These are phyloP conservation scores for Sporothrix brunneoviolacea DNA, from an alignment of 2,329 filamentous ascomycete species.

Conservation along the genomic window DNA sequence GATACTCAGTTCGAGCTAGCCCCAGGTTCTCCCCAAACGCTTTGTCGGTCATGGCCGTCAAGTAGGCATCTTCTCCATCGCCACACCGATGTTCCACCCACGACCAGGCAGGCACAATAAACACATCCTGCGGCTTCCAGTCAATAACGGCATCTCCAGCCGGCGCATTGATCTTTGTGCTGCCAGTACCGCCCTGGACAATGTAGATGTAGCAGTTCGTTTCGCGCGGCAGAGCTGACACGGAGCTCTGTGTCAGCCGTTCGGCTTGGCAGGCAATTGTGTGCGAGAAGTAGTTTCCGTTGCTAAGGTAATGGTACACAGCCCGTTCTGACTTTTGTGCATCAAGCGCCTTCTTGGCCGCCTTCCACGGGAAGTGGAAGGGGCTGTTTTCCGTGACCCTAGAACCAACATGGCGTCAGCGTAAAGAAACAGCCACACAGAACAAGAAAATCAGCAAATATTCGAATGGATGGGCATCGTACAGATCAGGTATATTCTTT, in stretches of 20 bases:
- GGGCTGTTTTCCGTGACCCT: constrained; percentile 4
- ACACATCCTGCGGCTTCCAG: constrained; percentile 46
- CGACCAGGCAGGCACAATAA: constrained; percentile 45
- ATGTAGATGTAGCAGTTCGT: constrained; percentile 47
- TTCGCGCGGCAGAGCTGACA: constrained; percentile 32
- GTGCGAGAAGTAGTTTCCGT: constrained; percentile 29
- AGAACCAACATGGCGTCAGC: not conserved
- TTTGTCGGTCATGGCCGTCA: constrained; percentile 1
- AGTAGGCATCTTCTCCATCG: not conserved
- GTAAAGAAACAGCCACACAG: not conserved
- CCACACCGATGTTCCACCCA: constrained; percentile 3
- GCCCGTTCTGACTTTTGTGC: not conserved
- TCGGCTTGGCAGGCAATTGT: constrained; percentile 44
- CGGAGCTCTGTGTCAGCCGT: constrained; percentile 32
- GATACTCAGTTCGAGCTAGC: not conserved
- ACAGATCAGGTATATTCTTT: not conserved
- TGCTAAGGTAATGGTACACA: not conserved
- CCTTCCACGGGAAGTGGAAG: constrained; percentile 1
- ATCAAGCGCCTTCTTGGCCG: constrained; percentile 1
- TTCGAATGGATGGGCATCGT: not conserved
- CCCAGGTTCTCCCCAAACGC: not conserved
- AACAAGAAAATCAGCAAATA: not conserved
- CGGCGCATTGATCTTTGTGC: constrained; percentile 31
- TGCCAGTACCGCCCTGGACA: constrained; percentile 41
- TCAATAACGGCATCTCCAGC: constrained; percentile 24